Conservation (phyloP, 345 rosid species). For the Acer negundo region DNA sequence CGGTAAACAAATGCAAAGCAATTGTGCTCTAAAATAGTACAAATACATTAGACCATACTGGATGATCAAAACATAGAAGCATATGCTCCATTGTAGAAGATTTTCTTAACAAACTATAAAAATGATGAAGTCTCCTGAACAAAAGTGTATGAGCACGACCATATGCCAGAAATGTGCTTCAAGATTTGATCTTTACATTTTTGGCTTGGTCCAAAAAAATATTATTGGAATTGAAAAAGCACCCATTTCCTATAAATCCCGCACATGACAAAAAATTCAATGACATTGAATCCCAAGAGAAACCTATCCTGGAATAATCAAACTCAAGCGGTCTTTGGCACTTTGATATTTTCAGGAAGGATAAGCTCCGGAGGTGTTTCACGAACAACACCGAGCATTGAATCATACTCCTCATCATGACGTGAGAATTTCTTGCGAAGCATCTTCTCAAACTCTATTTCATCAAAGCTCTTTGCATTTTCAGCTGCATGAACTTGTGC, state of each 20-base stretch:
- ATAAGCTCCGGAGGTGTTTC: slow-evolving; percentile 69
- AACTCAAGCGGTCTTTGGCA: slow-evolving; percentile 38
- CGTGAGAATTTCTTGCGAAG: slow-evolving; percentile 66
- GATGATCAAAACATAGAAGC: background rate
- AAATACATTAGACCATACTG: slow-evolving; percentile 2
- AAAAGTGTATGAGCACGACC: slow-evolving; percentile 7
- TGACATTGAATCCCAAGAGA: slow-evolving; percentile 19
- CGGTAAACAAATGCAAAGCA: slow-evolving; percentile 18
- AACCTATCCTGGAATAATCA: slow-evolving; percentile 3
- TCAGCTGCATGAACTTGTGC: slow-evolving; percentile 87
- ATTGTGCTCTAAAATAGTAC: slow-evolving; percentile 4
- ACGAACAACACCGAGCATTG: slow-evolving; percentile 75
- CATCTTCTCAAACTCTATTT: slow-evolving; percentile 70
- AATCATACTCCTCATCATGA: slow-evolving; percentile 77
- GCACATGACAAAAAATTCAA: slow-evolving; percentile 3
- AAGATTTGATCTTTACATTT: slow-evolving; percentile 7
- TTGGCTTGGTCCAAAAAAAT: slow-evolving; percentile 1
- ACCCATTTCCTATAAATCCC: slow-evolving; percentile 13
- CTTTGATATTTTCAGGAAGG: slow-evolving; percentile 58
- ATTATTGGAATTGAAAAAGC: slow-evolving; percentile 21
- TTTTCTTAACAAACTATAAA: background rate
- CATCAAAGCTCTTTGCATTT: slow-evolving; percentile 66
- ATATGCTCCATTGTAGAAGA: background rate
- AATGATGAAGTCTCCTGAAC: slow-evolving; percentile 11
- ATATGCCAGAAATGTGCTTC: slow-evolving; percentile 9